Base-by-base conservation (phyloP, 352 stramenopile genomes). In the Thalassiosira livingstoniorum region DNA sequence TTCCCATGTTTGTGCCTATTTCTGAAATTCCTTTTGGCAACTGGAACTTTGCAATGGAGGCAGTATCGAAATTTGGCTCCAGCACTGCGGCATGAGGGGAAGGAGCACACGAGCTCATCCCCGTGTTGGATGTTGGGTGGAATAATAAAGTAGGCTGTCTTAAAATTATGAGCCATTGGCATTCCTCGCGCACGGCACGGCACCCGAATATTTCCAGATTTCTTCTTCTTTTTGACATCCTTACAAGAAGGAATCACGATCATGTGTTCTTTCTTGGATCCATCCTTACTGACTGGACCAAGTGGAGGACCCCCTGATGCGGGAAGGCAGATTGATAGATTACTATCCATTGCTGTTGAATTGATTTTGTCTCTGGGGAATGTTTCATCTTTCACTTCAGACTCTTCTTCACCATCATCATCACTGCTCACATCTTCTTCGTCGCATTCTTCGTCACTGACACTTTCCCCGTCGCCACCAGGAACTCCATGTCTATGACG, bases 41-140 rank as follows among this genome's bases (percentile, higher is more conserved):
- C 88, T 21, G 88, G 88, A 34, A 92, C 82, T 72, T 88, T 90
- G 64, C 88, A 93, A 65, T 81, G 82, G 21, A 87, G 58, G 53
- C 88, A 93, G 61, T 91, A 92, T 11, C 88, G 75, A 65, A 93
- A 93, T 64, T 91, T 91, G 4, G 85, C 79, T n/a, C 88, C 88
- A 31, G 80, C 75, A 61, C 64, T 73, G 0, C 76, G 51, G 60
- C 88, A 93, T 31, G 61, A 63, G 0, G 83, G 72, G 55, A 92
- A 87, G 29, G 72, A 86, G 66, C 88, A 93, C 32, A 87, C 54
- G 4, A 93, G 58, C 39, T 90, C 78, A 70, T 87, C 75, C 21
- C 88, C 88, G 65, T 93, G 88, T 25, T 80, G 55, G 18, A 84
- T 80, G 68, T 80, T 82, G 15, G 64, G 69, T 27, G 83, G 76